phyloP scores from a whole-genome alignment of 352 stramenopile genomes.

The Phytophthora sp. region DNA sequence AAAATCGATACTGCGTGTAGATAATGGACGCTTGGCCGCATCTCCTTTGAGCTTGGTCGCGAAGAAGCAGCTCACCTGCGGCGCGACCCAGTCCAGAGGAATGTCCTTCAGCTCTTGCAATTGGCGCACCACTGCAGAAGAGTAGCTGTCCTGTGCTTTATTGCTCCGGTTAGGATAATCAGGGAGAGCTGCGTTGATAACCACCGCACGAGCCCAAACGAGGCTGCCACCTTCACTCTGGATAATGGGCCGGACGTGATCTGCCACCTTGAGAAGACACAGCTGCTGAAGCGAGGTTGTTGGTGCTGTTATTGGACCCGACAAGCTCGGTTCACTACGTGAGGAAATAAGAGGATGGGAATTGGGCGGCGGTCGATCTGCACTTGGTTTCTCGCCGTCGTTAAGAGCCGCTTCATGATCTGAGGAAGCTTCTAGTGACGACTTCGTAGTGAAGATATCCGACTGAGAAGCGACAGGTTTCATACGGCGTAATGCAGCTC shows the following conservation, averaged over 20 bases:
- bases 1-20: conserved; percentile 79
- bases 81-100: conserved; percentile 68
- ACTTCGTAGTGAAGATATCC: conserved; percentile 33
- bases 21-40: conserved; percentile 71
- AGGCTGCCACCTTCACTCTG: conserved; percentile 57
- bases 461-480: conserved; percentile 36
- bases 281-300: conserved; percentile 48
- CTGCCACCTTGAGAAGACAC: conserved; percentile 58
- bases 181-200: conserved; percentile 40
- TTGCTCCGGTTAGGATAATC: conserved; percentile 7
- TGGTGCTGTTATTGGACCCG: conserved; percentile 19
- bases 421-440: conserved; percentile 6
- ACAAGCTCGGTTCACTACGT: conserved; percentile 49
- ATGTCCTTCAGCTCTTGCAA: conserved; percentile 47
- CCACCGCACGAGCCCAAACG: conserved; percentile 72
- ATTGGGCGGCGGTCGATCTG: neutral
- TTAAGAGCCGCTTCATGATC: neutral
- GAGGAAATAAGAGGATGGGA: conserved; percentile 24
- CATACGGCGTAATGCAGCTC: conserved; percentile 26
- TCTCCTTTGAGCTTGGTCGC: conserved; percentile 72
- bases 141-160: conserved; percentile 21
- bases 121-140: conserved; percentile 39
- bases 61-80: conserved; percentile 80
- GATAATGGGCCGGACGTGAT: conserved; percentile 49
- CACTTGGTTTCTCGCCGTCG: neutral